Percentiles rank a stretch among this genome's conserved stretches.
Conservation (phyloP, 2,329 filamentous ascomycete species). For the Trichoderma atrobrunneum region DNA sequence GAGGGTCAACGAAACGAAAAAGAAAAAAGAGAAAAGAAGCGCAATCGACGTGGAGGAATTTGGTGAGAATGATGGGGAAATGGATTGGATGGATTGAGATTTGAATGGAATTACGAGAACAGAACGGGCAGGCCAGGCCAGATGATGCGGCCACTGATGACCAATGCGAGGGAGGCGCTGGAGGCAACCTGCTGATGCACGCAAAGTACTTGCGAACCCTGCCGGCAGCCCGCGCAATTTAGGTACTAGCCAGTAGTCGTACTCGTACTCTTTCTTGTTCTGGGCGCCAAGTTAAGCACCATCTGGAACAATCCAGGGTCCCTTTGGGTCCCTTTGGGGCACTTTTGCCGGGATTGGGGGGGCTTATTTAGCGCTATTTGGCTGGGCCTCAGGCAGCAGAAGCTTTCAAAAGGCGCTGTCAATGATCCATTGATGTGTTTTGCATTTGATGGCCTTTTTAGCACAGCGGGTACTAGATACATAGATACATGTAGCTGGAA, state of each 20-base stretch:
- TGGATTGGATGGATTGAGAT: background rate
- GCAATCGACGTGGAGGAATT: background rate
- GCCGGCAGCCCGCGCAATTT: background rate
- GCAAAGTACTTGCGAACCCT: background rate
- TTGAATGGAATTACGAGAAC: background rate
- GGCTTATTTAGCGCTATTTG: background rate
- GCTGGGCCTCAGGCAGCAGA: conserved; percentile 2
- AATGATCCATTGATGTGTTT: conserved; percentile 5
- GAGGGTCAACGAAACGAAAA: background rate
- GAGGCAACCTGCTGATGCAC: conserved; percentile 16
- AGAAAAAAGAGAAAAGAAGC: background rate
- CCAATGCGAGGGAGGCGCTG: conserved; percentile 14
- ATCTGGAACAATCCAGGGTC: conserved; percentile 17
- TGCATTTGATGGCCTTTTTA: background rate
- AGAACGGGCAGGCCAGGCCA: background rate
- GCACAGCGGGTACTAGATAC: background rate
- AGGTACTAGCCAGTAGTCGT: background rate
- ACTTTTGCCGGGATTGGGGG: conserved; percentile 5
- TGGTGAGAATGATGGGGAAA: background rate
- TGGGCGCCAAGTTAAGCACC: background rate
- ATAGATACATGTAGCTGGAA: background rate
- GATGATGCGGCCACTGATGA: conserved; percentile 19
- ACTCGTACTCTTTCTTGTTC: background rate
- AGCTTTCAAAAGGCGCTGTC: background rate
- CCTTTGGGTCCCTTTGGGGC: background rate